phyloP scores from a whole-genome alignment of 768 basidiomycete species.

The Mycena capillaripes region DNA sequence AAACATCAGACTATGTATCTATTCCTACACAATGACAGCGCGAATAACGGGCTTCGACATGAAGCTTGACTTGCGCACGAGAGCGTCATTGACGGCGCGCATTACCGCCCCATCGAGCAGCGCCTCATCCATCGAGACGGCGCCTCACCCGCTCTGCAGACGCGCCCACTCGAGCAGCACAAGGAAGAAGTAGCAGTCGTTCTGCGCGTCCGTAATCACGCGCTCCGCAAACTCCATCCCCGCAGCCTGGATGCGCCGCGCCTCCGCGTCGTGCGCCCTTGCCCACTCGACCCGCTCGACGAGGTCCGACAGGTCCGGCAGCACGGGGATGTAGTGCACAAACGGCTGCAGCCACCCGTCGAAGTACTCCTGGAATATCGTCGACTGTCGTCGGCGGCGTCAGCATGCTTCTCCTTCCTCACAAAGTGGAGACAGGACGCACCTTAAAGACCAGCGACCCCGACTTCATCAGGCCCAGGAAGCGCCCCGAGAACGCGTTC shows the following conservation, averaged over 20 bases:
- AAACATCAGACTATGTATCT: too few relatives aligned
- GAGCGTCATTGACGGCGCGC: too few relatives aligned
- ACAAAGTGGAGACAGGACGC: background rate
- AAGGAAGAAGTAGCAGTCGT: constrained; percentile 29
- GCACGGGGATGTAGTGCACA: constrained; percentile 36
- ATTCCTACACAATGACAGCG: too few relatives aligned
- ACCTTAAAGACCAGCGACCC: constrained; percentile 35
- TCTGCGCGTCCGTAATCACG: constrained; percentile 36
- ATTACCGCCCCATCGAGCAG: too few relatives aligned
- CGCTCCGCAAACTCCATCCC: constrained; percentile 29
- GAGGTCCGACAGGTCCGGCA: constrained; percentile 33
- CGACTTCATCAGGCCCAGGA: constrained; percentile 19
- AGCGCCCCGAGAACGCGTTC: constrained; percentile 32
- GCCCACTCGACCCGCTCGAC: constrained; percentile 35
- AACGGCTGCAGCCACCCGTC: constrained; percentile 30
- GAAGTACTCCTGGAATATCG: constrained; percentile 35
- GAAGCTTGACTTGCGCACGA: too few relatives aligned
- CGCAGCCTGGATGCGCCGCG: constrained; percentile 24
- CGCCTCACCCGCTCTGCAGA: constrained; percentile 8
- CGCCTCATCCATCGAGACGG: too few relatives aligned
- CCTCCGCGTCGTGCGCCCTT: constrained; percentile 24
- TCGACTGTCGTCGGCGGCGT: constrained; percentile 9
- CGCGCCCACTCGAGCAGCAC: constrained; percentile 36
- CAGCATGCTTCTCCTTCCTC: background rate
- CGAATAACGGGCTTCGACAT: too few relatives aligned